Percentiles rank a stretch among this genome's conserved stretches.
phyloP scores from a whole-genome alignment of 345 rosid genomes.

The Gossypium bickii region DNA sequence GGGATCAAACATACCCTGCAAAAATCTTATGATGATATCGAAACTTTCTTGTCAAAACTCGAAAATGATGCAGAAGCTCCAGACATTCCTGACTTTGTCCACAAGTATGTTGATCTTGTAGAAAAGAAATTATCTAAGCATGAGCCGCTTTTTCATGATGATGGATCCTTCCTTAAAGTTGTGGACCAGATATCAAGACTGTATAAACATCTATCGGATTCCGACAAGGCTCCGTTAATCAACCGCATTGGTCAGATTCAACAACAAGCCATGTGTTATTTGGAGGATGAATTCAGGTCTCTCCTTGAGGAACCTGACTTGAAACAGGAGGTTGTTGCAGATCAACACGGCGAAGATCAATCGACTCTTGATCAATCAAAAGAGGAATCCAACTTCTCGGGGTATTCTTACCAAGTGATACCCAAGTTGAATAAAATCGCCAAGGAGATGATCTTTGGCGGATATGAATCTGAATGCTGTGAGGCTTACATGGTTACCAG shows the following conservation, averaged over 20 bases:
- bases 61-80: constrained; percentile 18
- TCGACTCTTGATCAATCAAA: constrained; percentile 5
- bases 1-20: constrained; percentile 39
- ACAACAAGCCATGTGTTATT: constrained; percentile 60
- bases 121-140: constrained; percentile 38
- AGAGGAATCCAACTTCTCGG: constrained; percentile 26
- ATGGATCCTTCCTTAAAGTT: constrained; percentile 37
- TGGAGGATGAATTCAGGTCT: constrained; percentile 68
- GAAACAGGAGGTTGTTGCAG: constrained; percentile 5
- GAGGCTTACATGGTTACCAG: constrained; percentile 54
- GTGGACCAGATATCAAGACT: constrained; percentile 54
- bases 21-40: constrained; percentile 49
- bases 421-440: constrained; percentile 48
- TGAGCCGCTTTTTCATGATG: constrained; percentile 40
- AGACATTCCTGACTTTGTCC: constrained; percentile 47
- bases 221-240: constrained; percentile 27
- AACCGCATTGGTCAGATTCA: constrained; percentile 58
- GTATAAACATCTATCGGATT: constrained; percentile 30
- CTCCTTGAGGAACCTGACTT: constrained; percentile 39
- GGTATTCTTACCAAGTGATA: constrained; percentile 41
- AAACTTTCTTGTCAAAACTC: constrained; percentile 32
- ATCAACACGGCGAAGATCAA: neutral
- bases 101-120: constrained; percentile 56
- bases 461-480: constrained; percentile 65
- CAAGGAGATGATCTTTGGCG: constrained; percentile 53